Conservation (phyloP, 2,329 filamentous ascomycete species). For the Botrytis byssoidea region DNA sequence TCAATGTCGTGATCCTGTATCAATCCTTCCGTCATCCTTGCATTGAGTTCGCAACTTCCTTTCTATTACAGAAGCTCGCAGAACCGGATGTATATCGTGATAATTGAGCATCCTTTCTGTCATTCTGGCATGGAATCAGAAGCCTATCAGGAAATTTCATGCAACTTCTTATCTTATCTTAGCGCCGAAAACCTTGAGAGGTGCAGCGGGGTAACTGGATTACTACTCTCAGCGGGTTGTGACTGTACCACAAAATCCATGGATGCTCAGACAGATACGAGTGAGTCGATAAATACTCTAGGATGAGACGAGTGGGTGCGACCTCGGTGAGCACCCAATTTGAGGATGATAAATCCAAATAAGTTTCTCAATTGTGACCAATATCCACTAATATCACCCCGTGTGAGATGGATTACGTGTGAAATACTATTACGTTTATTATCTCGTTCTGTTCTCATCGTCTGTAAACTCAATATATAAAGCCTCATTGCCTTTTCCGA, state of each 20-base stretch:
- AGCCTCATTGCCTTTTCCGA: neutral
- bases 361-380: neutral
- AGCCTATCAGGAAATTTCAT: constrained; percentile 11
- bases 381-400: neutral
- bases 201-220: neutral
- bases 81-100: neutral
- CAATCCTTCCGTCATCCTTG: neutral
- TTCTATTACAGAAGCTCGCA: neutral
- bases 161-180: constrained; percentile 11
- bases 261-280: neutral
- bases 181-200: neutral
- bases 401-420: neutral
- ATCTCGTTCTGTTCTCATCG: neutral
- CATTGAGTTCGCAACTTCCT: no score
- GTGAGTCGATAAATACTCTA: neutral
- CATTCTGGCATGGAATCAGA: neutral
- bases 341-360: constrained; percentile 4
- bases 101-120: neutral
- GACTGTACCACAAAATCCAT: neutral
- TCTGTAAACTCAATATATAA: neutral
- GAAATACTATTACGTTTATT: neutral
- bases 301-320: neutral
- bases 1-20: neutral
- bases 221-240: neutral
- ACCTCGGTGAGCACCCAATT: neutral